Evolutionary conservation across 495 filamentous ascomycete genomes (phyloP).

Genomic region (Lophiotrema nucula): DNA sequence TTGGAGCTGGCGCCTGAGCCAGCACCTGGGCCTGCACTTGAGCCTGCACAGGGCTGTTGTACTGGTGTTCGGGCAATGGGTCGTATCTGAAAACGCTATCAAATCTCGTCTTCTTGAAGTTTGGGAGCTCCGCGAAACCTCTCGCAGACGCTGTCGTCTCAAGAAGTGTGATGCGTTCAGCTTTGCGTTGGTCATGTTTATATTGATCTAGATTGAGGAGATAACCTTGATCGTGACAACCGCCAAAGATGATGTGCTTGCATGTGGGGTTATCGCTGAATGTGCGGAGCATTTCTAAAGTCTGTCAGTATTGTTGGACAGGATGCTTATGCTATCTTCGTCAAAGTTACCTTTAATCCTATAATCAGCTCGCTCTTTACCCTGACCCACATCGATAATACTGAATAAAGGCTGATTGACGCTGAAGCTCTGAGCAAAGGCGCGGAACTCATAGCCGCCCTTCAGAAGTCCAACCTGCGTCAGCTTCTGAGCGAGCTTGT

Average conservation of each 20-base stretch:
- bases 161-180: slow-evolving; percentile 38
- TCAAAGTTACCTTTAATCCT: slow-evolving; percentile 39
- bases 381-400: slow-evolving; percentile 43
- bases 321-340: neutral
- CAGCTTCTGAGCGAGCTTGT: slow-evolving; percentile 40
- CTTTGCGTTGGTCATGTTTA: slow-evolving; percentile 33
- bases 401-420: slow-evolving; percentile 43
- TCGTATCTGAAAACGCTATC: slow-evolving; percentile 21
- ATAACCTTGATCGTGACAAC: slow-evolving; percentile 44
- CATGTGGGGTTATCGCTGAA: slow-evolving; percentile 43
- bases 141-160: slow-evolving; percentile 34
- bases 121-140: slow-evolving; percentile 36
- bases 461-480: slow-evolving; percentile 33
- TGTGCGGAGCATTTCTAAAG: slow-evolving; percentile 40
- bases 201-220: slow-evolving; percentile 41
- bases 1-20: slow-evolving; percentile 2
- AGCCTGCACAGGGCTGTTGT: neutral
- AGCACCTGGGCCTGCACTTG: neutral
- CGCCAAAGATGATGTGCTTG: slow-evolving; percentile 46
- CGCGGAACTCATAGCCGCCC: slow-evolving; percentile 33
- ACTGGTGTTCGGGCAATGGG: slow-evolving; percentile 4
- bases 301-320: neutral
- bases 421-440: slow-evolving; percentile 41
- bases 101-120: slow-evolving; percentile 34
- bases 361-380: slow-evolving; percentile 45